Base-by-base conservation (phyloP, 345 rosid species). In the Salix udensis region DNA sequence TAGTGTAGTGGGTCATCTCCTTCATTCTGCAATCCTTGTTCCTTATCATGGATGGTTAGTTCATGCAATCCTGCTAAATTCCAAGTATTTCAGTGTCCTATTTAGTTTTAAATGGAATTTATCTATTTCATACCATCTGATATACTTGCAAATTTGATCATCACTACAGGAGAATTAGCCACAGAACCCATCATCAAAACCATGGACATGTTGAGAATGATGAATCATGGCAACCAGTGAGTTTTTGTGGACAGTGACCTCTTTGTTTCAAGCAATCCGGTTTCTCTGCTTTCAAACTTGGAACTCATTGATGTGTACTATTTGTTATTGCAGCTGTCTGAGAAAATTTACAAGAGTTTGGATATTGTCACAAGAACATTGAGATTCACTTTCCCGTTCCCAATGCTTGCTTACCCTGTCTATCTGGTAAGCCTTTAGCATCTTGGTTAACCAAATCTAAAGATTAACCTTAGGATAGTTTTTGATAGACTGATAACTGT, bases 131-230 rank as follows among this genome's bases (percentile, higher is more conserved):
- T 24, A 40, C n/a, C 8, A 31, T 34, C 2, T 77, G 28, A 64
- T 3, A 5, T 23, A 21, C 40, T 34, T 50, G 70, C 12, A 26
- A 69, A 1, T 70, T 15, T 31, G 14, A 8, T n/a, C 11, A 19
- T 50, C 26, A 52, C 23, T 76, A 50, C 78, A 94, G 97, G 97
- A 91, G 98, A 86, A 92, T 94, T 70, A 94, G 98, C 78, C 98
- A 94, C 81, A 91, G 93, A 85, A 92, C 96, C 78, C 98, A 94
- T 71, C 98, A 94, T 78, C 97, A 92, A 79, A 94, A 94, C 81
- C 97, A 94, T 76, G 97, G 98, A 60, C 94, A 94, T 70, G 97
- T 92, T 48, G 98, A 94, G 80, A 94, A 94, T 24, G 98, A 94
- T 4, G 98, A 94, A 81, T 94, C 97, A 14, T 94, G 98, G 97